Percentiles rank a stretch among this genome's conserved stretches.
Conservation (phyloP, 768 basidiomycete species). For the Stropharia rugosoannulata region DNA sequence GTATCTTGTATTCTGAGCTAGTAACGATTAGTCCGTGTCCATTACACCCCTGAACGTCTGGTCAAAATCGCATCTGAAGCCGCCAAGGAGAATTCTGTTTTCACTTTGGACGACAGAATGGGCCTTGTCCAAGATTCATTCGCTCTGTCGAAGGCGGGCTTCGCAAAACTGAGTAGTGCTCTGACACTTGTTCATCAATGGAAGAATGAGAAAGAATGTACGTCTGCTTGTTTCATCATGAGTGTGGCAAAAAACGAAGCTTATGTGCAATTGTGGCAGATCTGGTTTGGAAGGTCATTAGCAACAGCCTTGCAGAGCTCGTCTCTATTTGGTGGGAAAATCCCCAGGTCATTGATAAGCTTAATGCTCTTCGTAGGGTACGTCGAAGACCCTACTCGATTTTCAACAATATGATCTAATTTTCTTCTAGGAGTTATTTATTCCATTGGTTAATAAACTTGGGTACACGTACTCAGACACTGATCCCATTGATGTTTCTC, state of each 20-base stretch:
- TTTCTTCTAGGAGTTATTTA: constrained; percentile 52
- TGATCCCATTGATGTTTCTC: constrained; percentile 68
- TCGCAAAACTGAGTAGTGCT: constrained; percentile 72
- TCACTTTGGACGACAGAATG: constrained; percentile 84
- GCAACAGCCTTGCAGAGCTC: constrained; percentile 52
- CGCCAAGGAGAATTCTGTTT: constrained; percentile 58
- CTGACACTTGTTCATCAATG: constrained; percentile 72
- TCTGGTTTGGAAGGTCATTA: constrained; percentile 79
- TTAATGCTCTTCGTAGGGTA: constrained; percentile 65
- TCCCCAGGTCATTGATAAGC: constrained; percentile 42
- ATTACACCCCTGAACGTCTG: constrained; percentile 81
- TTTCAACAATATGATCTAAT: background rate
- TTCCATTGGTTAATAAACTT: constrained; percentile 73
- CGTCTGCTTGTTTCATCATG: constrained; percentile 1
- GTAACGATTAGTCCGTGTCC: constrained; percentile 64
- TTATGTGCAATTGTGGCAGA: constrained; percentile 36
- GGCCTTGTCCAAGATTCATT: constrained; percentile 85
- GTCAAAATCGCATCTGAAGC: constrained; percentile 79
- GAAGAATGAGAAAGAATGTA: constrained; percentile 75
- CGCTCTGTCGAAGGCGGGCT: constrained; percentile 79
- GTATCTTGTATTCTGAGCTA: background rate
- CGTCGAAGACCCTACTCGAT: constrained; percentile 17
- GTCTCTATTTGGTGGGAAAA: constrained; percentile 85
- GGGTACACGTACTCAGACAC: constrained; percentile 71
- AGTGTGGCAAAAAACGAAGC: background rate